Base-by-base conservation (phyloP, 495 filamentous ascomycete genomes). In the Chaetomium fimeti region DNA sequence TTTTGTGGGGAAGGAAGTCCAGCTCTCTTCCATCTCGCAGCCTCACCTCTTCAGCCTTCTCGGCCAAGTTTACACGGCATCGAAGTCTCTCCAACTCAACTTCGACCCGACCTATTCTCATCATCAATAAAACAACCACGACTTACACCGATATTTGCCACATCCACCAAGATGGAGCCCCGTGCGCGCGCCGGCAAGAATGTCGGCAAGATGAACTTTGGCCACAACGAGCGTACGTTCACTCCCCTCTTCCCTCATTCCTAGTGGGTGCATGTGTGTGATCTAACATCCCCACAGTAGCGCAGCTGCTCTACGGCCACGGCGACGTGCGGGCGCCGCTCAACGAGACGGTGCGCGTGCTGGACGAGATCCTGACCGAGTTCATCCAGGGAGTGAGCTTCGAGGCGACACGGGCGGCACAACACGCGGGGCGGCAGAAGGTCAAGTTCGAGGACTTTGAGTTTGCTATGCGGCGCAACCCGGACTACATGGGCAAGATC, bases 381-480 rank as follows among this genome's bases (percentile, higher is more conserved):
- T 93, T 91, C 77, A 85, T 92, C 62, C 86, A 94, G 63, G 91
- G 92, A 74, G 83, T 94, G 63, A 92, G 89, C 80, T 94, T 97
- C 81, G 88, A 89, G 58, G 93, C 94, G 6, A 88, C 90, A 28
- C 84, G 88, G 25, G 86, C 86, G 67, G 94, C 94, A 1, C 86
- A 88, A 69, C 87, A 94, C 74, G 85, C 89, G 3, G 87, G 91
- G 4, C 87, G 94, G 8, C 89, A 93, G 70, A 98, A 98, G 78
- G 90, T 97, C 78, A 98, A 98, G 72, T 89, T 96, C 62, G 94
- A 98, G 67, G 94, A 98, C 74, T 96, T 98, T 81, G 90, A 93
- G 71, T 98, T 94, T 71, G 90, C 90, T 36, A 85, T 97, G 59
- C 86, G 95, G 38, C 85, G 88, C 40, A 94, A 97, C 70, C 87